Conservation (phyloP, 306 rosid species). For the Myrica gale region DNA sequence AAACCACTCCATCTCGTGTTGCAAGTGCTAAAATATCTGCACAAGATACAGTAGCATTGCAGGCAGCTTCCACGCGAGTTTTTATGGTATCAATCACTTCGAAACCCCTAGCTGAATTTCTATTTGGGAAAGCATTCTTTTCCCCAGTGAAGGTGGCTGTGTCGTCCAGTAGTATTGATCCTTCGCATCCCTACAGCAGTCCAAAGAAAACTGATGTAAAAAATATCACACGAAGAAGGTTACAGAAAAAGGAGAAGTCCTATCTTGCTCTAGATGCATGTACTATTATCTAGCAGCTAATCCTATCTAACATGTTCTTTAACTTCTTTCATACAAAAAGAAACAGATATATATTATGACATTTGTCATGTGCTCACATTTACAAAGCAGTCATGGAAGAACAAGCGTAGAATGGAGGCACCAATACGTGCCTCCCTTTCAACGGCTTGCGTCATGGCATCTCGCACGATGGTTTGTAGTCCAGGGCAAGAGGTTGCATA, state of each 20-base stretch:
- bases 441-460: constrained; percentile 44
- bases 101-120: constrained; percentile 57
- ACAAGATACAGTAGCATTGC: constrained; percentile 69
- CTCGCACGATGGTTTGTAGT: constrained; percentile 46
- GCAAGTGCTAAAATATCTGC: constrained; percentile 87
- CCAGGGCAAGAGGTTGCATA: constrained; percentile 55
- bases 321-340: too few relatives aligned
- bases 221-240: too few relatives aligned
- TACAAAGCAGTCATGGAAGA: constrained; percentile 90
- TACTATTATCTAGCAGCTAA: too few relatives aligned
- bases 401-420: constrained; percentile 76
- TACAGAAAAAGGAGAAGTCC: too few relatives aligned
- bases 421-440: constrained; percentile 48
- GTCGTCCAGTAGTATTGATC: constrained; percentile 63
- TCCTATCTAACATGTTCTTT: too few relatives aligned
- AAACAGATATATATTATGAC: too few relatives aligned
- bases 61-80: constrained; percentile 61
- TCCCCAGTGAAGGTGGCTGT: constrained; percentile 58
- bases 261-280: too few relatives aligned
- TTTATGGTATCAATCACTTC: constrained; percentile 77
- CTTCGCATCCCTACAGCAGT: constrained; percentile 69
- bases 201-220: neutral
- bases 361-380: constrained; percentile 36
- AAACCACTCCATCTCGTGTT: constrained; percentile 55
- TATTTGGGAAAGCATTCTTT: constrained; percentile 62